Percentiles rank a stretch among this genome's conserved stretches.
Conservation (phyloP, 1,284 basidiomycete genomes). For the Leccinum griseonigrum region DNA sequence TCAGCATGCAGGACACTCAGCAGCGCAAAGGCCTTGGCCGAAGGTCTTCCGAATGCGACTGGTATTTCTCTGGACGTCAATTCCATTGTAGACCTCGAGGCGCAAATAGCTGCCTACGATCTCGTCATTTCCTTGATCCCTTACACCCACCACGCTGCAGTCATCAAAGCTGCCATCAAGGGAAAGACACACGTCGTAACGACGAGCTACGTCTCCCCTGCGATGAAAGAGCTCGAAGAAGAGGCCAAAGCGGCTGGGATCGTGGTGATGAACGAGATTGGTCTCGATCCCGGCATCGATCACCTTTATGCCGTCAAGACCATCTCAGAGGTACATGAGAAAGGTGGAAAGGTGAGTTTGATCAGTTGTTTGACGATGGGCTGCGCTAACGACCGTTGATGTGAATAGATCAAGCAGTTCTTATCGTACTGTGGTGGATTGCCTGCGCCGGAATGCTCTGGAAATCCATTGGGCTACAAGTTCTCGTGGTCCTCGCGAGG, state of each 20-base stretch:
- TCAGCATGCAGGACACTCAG: conserved; percentile 83
- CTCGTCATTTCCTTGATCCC: conserved; percentile 97
- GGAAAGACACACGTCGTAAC: conserved; percentile 95
- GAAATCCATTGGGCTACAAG: conserved; percentile 98
- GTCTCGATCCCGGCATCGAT: conserved; percentile 93
- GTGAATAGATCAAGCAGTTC: conserved; percentile 82
- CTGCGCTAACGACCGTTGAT: conserved; percentile 4
- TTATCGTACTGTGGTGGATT: conserved; percentile 96
- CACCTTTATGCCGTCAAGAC: conserved; percentile 97
- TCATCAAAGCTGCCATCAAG: conserved; percentile 96
- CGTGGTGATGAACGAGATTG: conserved; percentile 97
- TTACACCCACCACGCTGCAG: conserved; percentile 88
- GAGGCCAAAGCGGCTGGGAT: conserved; percentile 89
- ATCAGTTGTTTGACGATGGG: not conserved
- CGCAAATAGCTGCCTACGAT: conserved; percentile 82
- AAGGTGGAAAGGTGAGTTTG: conserved; percentile 81
- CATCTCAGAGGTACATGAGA: conserved; percentile 90
- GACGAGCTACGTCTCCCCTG: conserved; percentile 91
- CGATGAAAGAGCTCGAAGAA: conserved; percentile 86
- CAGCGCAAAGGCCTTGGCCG: conserved; percentile 68
- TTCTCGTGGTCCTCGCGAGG: conserved; percentile 99
- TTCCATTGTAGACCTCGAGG: conserved; percentile 71
- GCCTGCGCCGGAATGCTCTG: conserved; percentile 85
- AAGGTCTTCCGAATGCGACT: conserved; percentile 67
- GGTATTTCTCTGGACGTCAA: conserved; percentile 86